phyloP scores from a whole-genome alignment of 345 rosid species.

The Alliaria petiolata region DNA sequence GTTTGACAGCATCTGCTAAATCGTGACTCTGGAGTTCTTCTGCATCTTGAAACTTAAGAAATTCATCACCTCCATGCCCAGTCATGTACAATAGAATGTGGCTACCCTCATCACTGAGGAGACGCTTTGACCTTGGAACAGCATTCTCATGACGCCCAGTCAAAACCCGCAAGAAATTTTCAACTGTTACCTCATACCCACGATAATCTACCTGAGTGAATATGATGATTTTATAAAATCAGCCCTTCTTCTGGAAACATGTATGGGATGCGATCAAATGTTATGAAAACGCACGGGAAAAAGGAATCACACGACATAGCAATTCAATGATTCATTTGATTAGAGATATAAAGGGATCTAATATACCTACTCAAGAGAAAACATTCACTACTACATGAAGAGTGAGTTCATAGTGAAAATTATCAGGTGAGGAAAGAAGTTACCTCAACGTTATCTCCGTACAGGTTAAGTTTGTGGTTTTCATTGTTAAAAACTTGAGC shows the following conservation, averaged over 20 bases:
- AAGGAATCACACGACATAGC: no score
- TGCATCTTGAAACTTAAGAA: constrained; percentile 93
- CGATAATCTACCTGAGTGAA: constrained; percentile 89
- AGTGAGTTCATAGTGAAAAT: not conserved
- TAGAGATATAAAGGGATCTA: no score
- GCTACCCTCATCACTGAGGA: constrained; percentile 97
- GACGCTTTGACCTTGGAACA: constrained; percentile 99
- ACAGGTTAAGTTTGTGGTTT: constrained; percentile 89
- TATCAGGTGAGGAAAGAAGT: constrained; percentile 2
- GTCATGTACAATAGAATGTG: constrained; percentile 98
- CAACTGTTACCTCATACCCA: constrained; percentile 96
- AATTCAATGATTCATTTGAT: no score
- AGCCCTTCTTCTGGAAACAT: not conserved
- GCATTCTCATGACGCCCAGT: constrained; percentile 88
- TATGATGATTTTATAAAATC: constrained; percentile 27
- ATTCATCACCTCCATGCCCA: constrained; percentile 98
- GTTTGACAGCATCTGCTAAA: constrained; percentile 98
- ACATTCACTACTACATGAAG: not conserved
- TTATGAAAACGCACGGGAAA: not conserved
- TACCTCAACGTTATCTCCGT: constrained; percentile 99
- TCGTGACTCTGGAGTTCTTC: constrained; percentile 99
- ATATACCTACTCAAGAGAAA: not conserved
- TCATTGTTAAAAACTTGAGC: constrained; percentile 99
- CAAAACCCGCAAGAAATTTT: constrained; percentile 84
- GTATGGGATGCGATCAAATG: not conserved